These are phyloP conservation scores for Trichosporon sp. DNA, from an alignment of 1,284 basidiomycete species.

Conservation along the genomic window DNA sequence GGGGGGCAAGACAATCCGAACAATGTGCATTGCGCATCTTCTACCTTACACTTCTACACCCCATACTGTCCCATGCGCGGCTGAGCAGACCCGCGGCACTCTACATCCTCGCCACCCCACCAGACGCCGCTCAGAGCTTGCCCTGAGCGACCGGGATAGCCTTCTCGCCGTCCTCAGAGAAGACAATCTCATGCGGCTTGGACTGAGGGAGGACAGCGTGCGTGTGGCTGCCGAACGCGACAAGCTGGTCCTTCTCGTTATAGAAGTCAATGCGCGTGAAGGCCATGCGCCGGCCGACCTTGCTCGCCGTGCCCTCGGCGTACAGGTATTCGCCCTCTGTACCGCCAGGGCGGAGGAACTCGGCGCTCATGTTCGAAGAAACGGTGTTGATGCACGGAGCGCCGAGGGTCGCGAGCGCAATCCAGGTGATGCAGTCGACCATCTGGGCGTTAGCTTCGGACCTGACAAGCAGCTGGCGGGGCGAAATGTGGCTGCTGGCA, in stretches of 20 bases:
- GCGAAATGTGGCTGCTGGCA: too few relatives aligned
- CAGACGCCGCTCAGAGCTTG: constrained; percentile 17
- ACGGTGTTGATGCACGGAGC: constrained; percentile 21
- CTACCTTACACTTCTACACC: background rate
- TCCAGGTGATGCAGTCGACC: constrained; percentile 30
- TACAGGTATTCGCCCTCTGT: constrained; percentile 23
- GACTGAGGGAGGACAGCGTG: constrained; percentile 13
- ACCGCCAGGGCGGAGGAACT: constrained; percentile 29
- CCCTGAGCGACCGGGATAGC: constrained; percentile 21
- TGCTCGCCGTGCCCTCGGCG: constrained; percentile 18
- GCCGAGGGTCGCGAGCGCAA: constrained; percentile 26
- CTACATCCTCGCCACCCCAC: too few relatives aligned
- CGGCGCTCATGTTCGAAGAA: constrained; percentile 28
- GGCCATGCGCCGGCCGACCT: constrained; percentile 27
- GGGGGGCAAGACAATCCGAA: background rate
- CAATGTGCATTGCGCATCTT: background rate
- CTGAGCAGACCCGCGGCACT: too few relatives aligned
- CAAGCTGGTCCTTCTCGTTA: constrained; percentile 23
- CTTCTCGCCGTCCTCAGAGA: constrained; percentile 22
- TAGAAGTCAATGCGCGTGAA: constrained; percentile 29
- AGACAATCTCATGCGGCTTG: constrained; percentile 20
- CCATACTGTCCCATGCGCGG: too few relatives aligned
- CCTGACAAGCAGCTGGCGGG: too few relatives aligned
- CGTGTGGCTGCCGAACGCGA: constrained; percentile 29
- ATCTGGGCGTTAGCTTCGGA: constrained; percentile 23